A percentile compares a stretch with the other conserved stretches of the same genome.
These are phyloP conservation scores for Verticillium isaacii DNA, from an alignment of 2,329 filamentous ascomycete genomes.

Conservation along the genomic window DNA sequence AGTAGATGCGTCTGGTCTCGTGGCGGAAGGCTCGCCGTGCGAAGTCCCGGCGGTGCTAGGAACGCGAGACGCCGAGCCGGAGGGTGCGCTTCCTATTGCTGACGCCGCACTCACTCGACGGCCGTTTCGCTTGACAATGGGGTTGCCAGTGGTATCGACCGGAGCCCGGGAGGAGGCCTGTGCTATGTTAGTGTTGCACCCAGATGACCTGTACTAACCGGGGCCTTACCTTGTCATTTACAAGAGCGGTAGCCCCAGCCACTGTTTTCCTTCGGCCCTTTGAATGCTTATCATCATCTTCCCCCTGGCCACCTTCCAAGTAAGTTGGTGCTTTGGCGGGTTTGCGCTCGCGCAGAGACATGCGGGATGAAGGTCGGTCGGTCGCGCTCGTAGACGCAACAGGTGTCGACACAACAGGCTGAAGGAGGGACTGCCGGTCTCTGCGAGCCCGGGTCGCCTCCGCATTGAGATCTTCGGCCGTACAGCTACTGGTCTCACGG, in stretches of 20 bases:
- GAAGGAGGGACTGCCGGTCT: slow-evolving; percentile 57
- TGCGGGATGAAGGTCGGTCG: slow-evolving; percentile 50
- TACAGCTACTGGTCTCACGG: slow-evolving; percentile 71
- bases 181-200: neutral
- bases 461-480: slow-evolving; percentile 70
- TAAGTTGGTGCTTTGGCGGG: slow-evolving; percentile 35
- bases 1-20: slow-evolving; percentile 32
- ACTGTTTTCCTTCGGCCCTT: slow-evolving; percentile 59
- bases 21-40: neutral
- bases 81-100: slow-evolving; percentile 16
- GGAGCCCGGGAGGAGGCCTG: neutral
- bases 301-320: slow-evolving; percentile 47
- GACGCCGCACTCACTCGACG: slow-evolving; percentile 48
- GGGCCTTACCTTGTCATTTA: slow-evolving; percentile 34
- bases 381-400: slow-evolving; percentile 19
- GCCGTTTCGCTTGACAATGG: slow-evolving; percentile 25
- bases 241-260: slow-evolving; percentile 42
- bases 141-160: slow-evolving; percentile 8
- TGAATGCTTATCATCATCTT: slow-evolving; percentile 29
- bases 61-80: neutral
- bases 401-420: slow-evolving; percentile 25
- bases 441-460: slow-evolving; percentile 58
- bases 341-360: slow-evolving; percentile 71
- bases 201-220: neutral
- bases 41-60: neutral